Conservation (phyloP, 2,329 filamentous ascomycete species). For the Cercospora sp. region DNA sequence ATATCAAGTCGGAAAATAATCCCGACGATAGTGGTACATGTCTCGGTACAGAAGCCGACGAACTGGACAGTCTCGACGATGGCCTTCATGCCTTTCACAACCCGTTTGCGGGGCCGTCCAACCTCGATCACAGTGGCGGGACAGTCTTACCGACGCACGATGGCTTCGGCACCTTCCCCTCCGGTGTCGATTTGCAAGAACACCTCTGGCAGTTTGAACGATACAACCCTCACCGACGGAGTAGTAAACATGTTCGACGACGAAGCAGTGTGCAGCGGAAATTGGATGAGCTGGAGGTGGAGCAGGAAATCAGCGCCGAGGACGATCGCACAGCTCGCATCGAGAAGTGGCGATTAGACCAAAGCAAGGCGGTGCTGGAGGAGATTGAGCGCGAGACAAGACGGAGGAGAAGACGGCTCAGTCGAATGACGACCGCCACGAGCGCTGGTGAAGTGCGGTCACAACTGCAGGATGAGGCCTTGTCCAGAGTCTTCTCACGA, state of each 20-base stretch:
- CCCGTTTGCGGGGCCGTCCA: conserved; percentile 48
- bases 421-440: conserved; percentile 51
- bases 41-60: conserved; percentile 47
- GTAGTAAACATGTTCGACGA: conserved; percentile 52
- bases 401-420: conserved; percentile 61
- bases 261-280: conserved; percentile 60
- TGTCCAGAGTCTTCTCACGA: conserved; percentile 24
- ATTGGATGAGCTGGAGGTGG: conserved; percentile 57
- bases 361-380: conserved; percentile 80
- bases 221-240: conserved; percentile 70
- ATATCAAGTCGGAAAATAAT: conserved; percentile 58
- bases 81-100: conserved; percentile 86
- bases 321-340: conserved; percentile 79
- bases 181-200: conserved; percentile 65
- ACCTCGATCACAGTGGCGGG: conserved; percentile 57
- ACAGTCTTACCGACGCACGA: conserved; percentile 88
- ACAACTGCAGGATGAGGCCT: conserved; percentile 23
- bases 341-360: conserved; percentile 88
- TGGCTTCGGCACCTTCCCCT: conserved; percentile 79
- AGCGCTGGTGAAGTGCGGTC: conserved; percentile 17
- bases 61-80: conserved; percentile 86
- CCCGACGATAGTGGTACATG: conserved; percentile 47
- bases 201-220: conserved; percentile 87
- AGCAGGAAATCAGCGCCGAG: conserved; percentile 56
- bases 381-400: conserved; percentile 87